A percentile compares a stretch with the other conserved stretches of the same genome.
phyloP scores from a whole-genome alignment of 345 rosid species.

The Brassica napus region Da-Ae NC_063452.1:2399001-2399500 shows the following conservation, averaged over 20 bases:
- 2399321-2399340: neutral
- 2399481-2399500: too few relatives aligned
- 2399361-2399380: neutral
- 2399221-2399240: conserved; percentile 56
- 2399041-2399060: conserved; percentile 37
- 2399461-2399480: neutral
- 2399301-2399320: neutral
- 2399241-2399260: conserved; percentile 64
- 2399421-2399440: neutral
- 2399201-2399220: conserved; percentile 7
- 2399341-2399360: neutral
- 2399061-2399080: conserved; percentile 72
- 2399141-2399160: conserved; percentile 21
- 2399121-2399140: conserved; percentile 41
- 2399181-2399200: neutral
- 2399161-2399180: neutral
- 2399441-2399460: too few relatives aligned
- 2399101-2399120: conserved; percentile 45
- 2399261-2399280: conserved; percentile 61
- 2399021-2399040: neutral
- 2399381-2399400: neutral
- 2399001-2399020: neutral
- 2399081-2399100: conserved; percentile 56
- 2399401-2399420: neutral
- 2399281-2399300: conserved; percentile 54